Evolutionary conservation across 2,329 filamentous ascomycete genomes (phyloP), one percentile per base, ranked within the genome.

Genomic region (Botrytis pseudocinerea): DNA sequence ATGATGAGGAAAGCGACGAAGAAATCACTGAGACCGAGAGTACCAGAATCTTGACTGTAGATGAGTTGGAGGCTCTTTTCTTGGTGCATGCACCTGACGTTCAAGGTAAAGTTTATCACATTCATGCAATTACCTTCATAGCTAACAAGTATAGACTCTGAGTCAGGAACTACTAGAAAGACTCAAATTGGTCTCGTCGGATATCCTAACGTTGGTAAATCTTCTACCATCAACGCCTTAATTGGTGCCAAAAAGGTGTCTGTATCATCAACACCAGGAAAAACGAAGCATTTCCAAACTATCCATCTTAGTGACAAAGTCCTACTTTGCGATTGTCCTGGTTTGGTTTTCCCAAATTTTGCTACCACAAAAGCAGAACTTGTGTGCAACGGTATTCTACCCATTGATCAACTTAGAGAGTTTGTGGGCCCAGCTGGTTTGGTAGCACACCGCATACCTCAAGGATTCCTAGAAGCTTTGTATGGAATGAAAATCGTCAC

Each of bases 221-320:
- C 97, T 1, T 98, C 95, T 66, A 99, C 96, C 25, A 99, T 99
- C 87, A 99, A 99, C 85, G 95, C 96, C 60, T 88, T 99, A n/a
- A 95, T 98, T 73, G 97, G 97, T 69, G 91, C 96, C 72, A 99
- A 98, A 85, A 99, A 98, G 84, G 96, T 99, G 9, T 98, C 95
- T 0, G 97, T 99, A 57, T 99, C 96, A 25, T 92, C 95, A 22
- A 99, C 96, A 1, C 96, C 96, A 6, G 96, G 96, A 82, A 99
- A 99, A 85, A 99, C 96, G 22, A 99, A 99, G 85, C 96, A 99
- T 80, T 99, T 99, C 85, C 96, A 99, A 83, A 99, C 96, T 1
- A 96, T 99, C 74, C 95, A 98, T 81, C 89, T 99, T 46, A 96
- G 93, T 74, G 92, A 96, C 1, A 90, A 91, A 74, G 94, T 99